Evolutionary conservation across 1,139 yeast genomes (phyloP).

Genomic region (Entelexis sorbosivorans): DNA sequence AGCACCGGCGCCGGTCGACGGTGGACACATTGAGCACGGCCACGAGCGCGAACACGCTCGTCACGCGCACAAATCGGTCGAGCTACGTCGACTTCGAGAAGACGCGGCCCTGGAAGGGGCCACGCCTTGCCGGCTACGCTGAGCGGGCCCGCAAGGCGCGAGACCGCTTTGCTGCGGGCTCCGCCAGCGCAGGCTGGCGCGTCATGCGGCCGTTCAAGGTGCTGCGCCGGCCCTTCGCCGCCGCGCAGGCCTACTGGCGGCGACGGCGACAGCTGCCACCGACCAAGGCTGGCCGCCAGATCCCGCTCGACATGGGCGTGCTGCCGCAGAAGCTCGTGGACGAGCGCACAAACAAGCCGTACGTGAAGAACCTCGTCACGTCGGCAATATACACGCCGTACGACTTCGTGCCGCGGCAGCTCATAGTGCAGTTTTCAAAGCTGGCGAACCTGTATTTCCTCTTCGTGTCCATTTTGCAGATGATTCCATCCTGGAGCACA

Average conservation of each 20-base stretch:
- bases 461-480: conserved; percentile 80
- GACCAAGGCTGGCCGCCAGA: conserved; percentile 58
- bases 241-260: conserved; percentile 17
- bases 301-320: conserved; percentile 43
- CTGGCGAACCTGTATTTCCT: conserved; percentile 78
- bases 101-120: not conserved
- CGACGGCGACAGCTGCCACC: conserved; percentile 33
- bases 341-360: conserved; percentile 40
- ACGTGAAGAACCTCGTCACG: conserved; percentile 57
- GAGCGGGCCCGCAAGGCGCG: not conserved
- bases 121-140: not conserved
- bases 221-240: conserved; percentile 12
- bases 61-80: conserved; percentile 9
- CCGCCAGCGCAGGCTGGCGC: conserved; percentile 4
- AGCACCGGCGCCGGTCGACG: not conserved
- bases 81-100: conserved; percentile 18
- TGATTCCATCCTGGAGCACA: conserved; percentile 96
- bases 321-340: conserved; percentile 21
- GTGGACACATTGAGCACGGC: conserved; percentile 17
- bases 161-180: not conserved
- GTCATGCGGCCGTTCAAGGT: conserved; percentile 11
- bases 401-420: conserved; percentile 77
- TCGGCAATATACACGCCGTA: conserved; percentile 78
- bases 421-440: conserved; percentile 83
- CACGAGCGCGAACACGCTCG: conserved; percentile 17